Evolutionary conservation across 208 protist genomes (phyloP).

Genomic region (Wallacemonas rigidus): DNA sequence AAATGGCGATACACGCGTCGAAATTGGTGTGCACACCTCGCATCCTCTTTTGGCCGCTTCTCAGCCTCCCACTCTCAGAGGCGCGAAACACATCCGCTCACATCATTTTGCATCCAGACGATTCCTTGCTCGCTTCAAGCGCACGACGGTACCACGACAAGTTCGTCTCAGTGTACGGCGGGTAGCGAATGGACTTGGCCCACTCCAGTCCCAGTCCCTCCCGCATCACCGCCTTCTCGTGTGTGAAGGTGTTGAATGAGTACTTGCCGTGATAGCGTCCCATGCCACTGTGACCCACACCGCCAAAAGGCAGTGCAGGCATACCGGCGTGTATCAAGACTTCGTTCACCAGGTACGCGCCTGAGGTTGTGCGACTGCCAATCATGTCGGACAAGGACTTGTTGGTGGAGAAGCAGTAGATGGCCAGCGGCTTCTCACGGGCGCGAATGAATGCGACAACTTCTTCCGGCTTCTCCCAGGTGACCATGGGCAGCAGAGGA

Average conservation of each 20-base stretch:
- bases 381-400: conserved; percentile 35
- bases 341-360: conserved; percentile 74
- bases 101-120: background rate
- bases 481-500: conserved; percentile 85
- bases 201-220: conserved; percentile 24
- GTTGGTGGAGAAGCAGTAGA: conserved; percentile 91
- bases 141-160: background rate
- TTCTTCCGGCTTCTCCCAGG: conserved; percentile 48
- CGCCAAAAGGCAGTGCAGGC: conserved; percentile 88
- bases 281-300: conserved; percentile 88
- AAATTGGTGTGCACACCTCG: too few relatives aligned
- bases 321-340: conserved; percentile 47
- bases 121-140: conserved; percentile 21
- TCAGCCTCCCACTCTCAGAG: too few relatives aligned
- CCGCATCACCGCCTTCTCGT: conserved; percentile 26
- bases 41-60: too few relatives aligned
- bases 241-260: conserved; percentile 76
- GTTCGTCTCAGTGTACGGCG: conserved; percentile 29
- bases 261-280: conserved; percentile 84
- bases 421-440: conserved; percentile 76
- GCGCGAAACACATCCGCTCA: background rate
- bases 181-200: conserved; percentile 28
- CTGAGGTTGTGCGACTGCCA: conserved; percentile 40
- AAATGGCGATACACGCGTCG: too few relatives aligned
- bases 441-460: conserved; percentile 62